Evolutionary conservation across 108 stramenopile genomes (phyloP), one percentile per base, ranked within the genome.

Genomic region (Fragilaria radians): DNA sequence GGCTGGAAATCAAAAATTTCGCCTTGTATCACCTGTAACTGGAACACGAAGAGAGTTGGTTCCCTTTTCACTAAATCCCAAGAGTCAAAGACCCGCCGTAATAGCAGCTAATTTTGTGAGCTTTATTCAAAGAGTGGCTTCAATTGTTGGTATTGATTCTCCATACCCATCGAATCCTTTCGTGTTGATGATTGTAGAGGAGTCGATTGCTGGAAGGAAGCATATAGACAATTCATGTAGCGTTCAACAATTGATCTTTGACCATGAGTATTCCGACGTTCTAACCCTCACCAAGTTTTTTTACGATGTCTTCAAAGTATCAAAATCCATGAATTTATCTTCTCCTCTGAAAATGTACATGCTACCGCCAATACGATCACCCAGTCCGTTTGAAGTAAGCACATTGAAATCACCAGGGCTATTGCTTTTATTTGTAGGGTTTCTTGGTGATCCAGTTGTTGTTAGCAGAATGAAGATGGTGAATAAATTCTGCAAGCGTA

Each of bases 371-470:
- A 52, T 54, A 5, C 24, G 22, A n/a, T 34, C 61, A 24, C 88
- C 84, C 45, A 83, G 86, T 59, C 91, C 91, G 0, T 89, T 93
- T 65, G 88, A 89, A 70, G 70, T 62, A 17, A 65, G 77, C 7
- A 52, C 86, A 42, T 71, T 63, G 72, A 70, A 78, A 33, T 62
- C 61, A 28, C 91, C 91, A 1, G 73, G 78, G n/a, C 71, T 93
- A 21, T 34, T 93, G 17, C 62, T 72, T 14, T 70, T 68, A 5
- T 45, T 93, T 17, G 50, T 93, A 5, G 67, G 67, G 7, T 93
- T 85, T 57, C 70, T 89, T n/a, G 91, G 88, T 4, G 80, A 89
- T 53, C 91, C 91, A 24, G 86, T 83, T 18, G 72, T 82, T 19
- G 82, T 93, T 11, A 88, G 91, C 61, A 56, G 75, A 18, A 61